Evolutionary conservation across 1,284 basidiomycete genomes (phyloP), one percentile per base, ranked within the genome.

Genomic region (Chalciporus piperatoides): DNA sequence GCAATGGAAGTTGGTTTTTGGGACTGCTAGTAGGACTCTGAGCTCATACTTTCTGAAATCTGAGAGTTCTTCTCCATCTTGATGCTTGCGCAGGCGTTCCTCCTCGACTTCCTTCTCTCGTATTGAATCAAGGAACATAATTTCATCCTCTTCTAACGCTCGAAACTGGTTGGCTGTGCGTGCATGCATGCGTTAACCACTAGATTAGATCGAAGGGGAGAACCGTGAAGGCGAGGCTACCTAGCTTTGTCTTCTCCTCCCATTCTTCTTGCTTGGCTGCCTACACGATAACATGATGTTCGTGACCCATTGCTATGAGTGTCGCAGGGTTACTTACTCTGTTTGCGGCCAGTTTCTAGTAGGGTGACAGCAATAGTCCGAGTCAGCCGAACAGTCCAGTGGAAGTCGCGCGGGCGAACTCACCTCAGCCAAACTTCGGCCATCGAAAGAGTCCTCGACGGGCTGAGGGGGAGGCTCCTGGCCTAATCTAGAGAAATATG

Each of bases 221-320:
- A 11, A 36, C 25, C 27, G 33, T 27, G 14, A 27, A 36, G 41
- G 24, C 37, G 21, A 48, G 27, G 53, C 54, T 55, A 85, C 86
- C 86, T 70, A 96, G 78, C 68, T 93, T 94, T 64, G 87, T 91
- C 66, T 89, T 89, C 65, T 92, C 87, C 64, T 95, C 92, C 89
- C 91, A 95, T 80, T 93, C 89, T 69, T 94, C 91, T 70, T 92
- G 90, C 68, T 94, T 94, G 56, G 86, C 82, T 61, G 84, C 80
- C 89, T 91, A 57, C 55, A 57, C 15, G 53, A 60, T 89, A 91
- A 57, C 55, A 57, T n/a, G 53, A 59, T 57, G 55, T 63, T 46
- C 62, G 56, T 57, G 44, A 53, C 51, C 37, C 48, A 55, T 42
- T 42, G 39, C 33, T 8, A 51, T 49, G 50, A 44, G 55, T 46